phyloP scores from a whole-genome alignment of 208 protist species.

The Angomonas deanei region DNA sequence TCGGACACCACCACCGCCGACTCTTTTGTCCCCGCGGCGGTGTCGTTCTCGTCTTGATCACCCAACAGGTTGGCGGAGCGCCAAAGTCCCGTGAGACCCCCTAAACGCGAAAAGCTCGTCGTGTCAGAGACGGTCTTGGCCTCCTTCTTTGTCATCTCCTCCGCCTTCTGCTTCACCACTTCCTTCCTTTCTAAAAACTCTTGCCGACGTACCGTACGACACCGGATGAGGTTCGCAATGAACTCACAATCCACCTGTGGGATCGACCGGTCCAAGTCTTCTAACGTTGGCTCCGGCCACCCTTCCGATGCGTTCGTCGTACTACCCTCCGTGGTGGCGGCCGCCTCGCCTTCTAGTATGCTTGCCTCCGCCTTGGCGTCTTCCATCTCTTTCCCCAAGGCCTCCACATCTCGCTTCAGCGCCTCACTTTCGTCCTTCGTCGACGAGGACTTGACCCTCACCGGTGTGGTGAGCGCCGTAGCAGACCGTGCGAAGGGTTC shows the following conservation, averaged over 20 bases:
- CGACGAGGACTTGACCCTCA: too few species aligned
- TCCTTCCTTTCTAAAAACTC: constrained; percentile 47
- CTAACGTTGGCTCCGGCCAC: constrained; percentile 61
- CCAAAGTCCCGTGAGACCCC: constrained; percentile 21
- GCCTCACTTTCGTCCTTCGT: too few species aligned
- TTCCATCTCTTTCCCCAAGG: constrained; percentile 12
- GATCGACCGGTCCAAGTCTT: constrained; percentile 70
- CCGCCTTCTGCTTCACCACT: constrained; percentile 36
- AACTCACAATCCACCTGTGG: constrained; percentile 79
- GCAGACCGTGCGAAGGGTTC: too few species aligned
- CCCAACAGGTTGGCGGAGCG: constrained; percentile 7
- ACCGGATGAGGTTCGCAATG: constrained; percentile 62
- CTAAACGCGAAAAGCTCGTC: constrained; percentile 24
- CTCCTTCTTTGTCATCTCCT: constrained; percentile 29
- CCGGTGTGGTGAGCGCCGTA: too few species aligned
- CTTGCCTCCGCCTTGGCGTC: constrained; percentile 11
- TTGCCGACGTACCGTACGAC: constrained; percentile 37
- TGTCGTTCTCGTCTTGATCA: constrained; percentile 17
- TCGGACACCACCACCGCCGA: constrained; percentile 30
- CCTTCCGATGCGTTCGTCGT: constrained; percentile 5
- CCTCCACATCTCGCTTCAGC: neutral
- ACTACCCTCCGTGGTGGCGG: neutral
- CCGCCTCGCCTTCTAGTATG: neutral
- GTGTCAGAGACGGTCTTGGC: constrained; percentile 30
- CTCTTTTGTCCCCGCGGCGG: constrained; percentile 22